Percentiles rank a stretch among this genome's conserved stretches.
These are phyloP conservation scores for Hyaloscypha bicolor DNA, from an alignment of 495 filamentous ascomycete species.

Conservation along the genomic window DNA sequence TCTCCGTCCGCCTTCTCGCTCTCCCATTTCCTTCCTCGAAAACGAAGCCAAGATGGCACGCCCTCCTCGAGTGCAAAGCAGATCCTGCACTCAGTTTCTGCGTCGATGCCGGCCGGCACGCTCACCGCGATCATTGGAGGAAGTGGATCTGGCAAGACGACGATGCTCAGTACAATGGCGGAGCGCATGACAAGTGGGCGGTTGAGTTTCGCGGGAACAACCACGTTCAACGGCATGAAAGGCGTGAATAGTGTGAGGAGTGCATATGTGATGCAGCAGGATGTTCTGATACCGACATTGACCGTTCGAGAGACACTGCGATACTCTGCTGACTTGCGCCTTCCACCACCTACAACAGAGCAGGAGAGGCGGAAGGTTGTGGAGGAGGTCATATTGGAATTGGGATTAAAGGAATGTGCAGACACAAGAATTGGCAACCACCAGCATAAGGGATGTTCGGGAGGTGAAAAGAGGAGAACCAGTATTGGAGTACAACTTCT, in stretches of 20 bases:
- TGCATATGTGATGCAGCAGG: slow-evolving; percentile 79
- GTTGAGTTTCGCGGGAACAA: slow-evolving; percentile 53
- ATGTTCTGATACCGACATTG: slow-evolving; percentile 67
- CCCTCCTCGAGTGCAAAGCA: slow-evolving; percentile 30
- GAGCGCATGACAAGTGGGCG: slow-evolving; percentile 59
- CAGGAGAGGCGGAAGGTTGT: slow-evolving; percentile 62
- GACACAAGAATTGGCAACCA: slow-evolving; percentile 69
- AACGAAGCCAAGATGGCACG: slow-evolving; percentile 22
- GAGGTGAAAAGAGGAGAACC: slow-evolving; percentile 73
- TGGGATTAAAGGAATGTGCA: slow-evolving; percentile 74
- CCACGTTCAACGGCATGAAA: slow-evolving; percentile 57
- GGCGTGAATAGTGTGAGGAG: slow-evolving; percentile 57
- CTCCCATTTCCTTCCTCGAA: slow-evolving; percentile 15
- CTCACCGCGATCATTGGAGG: slow-evolving; percentile 74
- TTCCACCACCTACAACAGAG: slow-evolving; percentile 60
- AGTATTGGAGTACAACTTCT: slow-evolving; percentile 77
- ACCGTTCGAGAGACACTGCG: slow-evolving; percentile 73
- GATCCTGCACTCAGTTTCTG: slow-evolving; percentile 57
- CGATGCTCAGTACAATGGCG: slow-evolving; percentile 69
- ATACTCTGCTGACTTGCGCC: slow-evolving; percentile 70
- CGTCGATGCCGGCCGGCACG: slow-evolving; percentile 59
- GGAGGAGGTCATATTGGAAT: slow-evolving; percentile 72
- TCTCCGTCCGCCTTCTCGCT: slow-evolving; percentile 39
- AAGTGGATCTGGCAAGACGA: slow-evolving; percentile 74
- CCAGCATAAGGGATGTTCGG: slow-evolving; percentile 71